A percentile compares a stretch with the other conserved stretches of the same genome.
phyloP scores from a whole-genome alignment of 2,329 filamentous ascomycete genomes.

The Cladosporium sp. region DNA sequence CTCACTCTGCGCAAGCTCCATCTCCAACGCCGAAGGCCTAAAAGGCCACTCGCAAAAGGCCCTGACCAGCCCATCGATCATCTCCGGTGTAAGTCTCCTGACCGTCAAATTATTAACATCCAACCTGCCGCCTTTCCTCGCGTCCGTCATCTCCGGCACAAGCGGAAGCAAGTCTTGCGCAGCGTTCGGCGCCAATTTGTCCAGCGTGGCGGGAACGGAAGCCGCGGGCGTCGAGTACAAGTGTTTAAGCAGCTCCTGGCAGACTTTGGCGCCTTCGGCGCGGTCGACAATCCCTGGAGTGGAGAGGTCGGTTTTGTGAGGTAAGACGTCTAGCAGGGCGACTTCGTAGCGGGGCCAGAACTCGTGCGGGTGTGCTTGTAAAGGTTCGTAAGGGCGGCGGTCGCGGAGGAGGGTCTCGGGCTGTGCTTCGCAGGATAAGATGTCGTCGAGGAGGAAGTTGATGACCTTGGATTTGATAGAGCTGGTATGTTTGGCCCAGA shows the following conservation, averaged over 20 bases:
- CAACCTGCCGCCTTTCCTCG: slow-evolving; percentile 42
- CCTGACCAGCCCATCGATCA: slow-evolving; percentile 56
- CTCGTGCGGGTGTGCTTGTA: slow-evolving; percentile 56
- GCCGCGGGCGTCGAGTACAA: slow-evolving; percentile 36
- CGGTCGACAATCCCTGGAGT: slow-evolving; percentile 25
- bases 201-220: slow-evolving; percentile 44
- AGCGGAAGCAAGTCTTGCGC: slow-evolving; percentile 48
- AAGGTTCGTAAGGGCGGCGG: slow-evolving; percentile 64
- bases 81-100: slow-evolving; percentile 49
- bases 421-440: slow-evolving; percentile 19
- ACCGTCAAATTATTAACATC: slow-evolving; percentile 43
- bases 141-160: slow-evolving; percentile 50
- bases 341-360: slow-evolving; percentile 59
- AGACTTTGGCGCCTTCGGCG: slow-evolving; percentile 20
- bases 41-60: slow-evolving; percentile 66
- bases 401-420: slow-evolving; percentile 58
- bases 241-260: slow-evolving; percentile 47
- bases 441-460: slow-evolving; percentile 16
- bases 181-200: slow-evolving; percentile 57
- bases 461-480: neutral
- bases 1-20: slow-evolving; percentile 16
- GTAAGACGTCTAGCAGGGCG: slow-evolving; percentile 64
- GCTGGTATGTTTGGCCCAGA: neutral
- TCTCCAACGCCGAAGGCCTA: slow-evolving; percentile 23
- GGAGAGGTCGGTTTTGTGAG: slow-evolving; percentile 39